Base-by-base conservation (phyloP, 108 stramenopile species). In the Skeletonema marinoi region DNA sequence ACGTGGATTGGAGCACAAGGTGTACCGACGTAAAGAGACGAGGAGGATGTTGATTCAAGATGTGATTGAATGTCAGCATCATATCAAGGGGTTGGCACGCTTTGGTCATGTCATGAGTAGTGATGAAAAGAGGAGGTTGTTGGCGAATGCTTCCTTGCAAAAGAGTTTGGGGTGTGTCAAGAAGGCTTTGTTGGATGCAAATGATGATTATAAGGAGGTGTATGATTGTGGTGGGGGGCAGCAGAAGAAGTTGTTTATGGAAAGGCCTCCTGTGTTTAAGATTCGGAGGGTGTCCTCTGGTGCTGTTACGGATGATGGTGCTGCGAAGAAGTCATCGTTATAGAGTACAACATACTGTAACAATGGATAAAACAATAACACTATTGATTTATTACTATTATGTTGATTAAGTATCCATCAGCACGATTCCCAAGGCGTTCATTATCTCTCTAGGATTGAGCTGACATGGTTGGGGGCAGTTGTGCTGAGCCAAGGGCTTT, bases 1-100 rank as follows among this genome's bases (percentile, higher is more conserved):
- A 8, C 71, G 78, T 13, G 78, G 78, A 11, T 58, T 80, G 51
- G 78, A 80, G 36, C 72, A 80, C 60, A 66, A 72, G 33, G 67
- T 80, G 19, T 68, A 73, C 63, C 25, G 78, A 21, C 66, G 72
- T 13, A 72, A 60, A 38, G 44, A 60, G 16, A 66, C 78, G 0
- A 72, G 71, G 1, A 65, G 63, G 12, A 17, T 30, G 54, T 19
- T 73, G 30, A 67, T 73, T 60, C 46, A 50, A 7, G 78, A 80
- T 32, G 78, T 73, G 12, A 54, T 80, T 35, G 78, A 80, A 17
- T 80, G 78, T 46, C 78, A 80, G 25, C 66, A 35, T 38, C 62
- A 80, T 32, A 67, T 71, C 11, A 12, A 33, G 3, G 72, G 78
- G 3, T 66, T 80, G 25, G 66, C 46, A 10, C 58, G 60, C 17